Evolutionary conservation across 2,329 filamentous ascomycete species (phyloP).

Genomic region (Colletotrichum theobromicola): DNA sequence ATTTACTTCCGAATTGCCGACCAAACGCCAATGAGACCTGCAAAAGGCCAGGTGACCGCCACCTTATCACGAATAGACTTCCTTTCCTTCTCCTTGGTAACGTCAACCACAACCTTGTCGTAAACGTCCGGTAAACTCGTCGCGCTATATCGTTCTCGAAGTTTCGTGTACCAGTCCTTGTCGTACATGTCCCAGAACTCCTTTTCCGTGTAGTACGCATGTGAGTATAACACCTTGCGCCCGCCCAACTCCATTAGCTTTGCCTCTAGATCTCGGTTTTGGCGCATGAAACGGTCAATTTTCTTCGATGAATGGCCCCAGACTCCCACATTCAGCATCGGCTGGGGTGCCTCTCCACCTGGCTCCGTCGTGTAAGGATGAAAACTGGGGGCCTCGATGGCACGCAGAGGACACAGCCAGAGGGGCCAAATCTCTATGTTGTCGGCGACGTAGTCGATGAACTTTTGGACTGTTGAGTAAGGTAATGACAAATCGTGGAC

Average conservation of each 20-base stretch:
- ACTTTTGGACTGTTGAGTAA: constrained; percentile 44
- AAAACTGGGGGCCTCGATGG: constrained; percentile 37
- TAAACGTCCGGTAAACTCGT: constrained; percentile 66
- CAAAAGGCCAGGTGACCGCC: constrained; percentile 19
- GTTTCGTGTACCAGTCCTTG: constrained; percentile 59
- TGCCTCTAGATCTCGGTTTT: constrained; percentile 66
- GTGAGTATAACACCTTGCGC: constrained; percentile 74
- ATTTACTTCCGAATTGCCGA: constrained; percentile 17
- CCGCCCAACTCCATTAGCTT: constrained; percentile 64
- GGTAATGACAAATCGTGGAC: constrained; percentile 68
- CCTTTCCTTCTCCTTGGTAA: background rate
- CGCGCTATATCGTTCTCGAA: constrained; percentile 63
- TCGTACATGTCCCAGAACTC: constrained; percentile 75
- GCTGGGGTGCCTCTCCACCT: background rate
- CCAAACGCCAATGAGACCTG: constrained; percentile 19
- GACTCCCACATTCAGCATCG: constrained; percentile 63
- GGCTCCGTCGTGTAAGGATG: constrained; percentile 14
- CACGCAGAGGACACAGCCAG: constrained; percentile 61
- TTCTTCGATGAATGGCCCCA: constrained; percentile 58
- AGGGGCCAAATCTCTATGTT: constrained; percentile 56
- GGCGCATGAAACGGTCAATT: constrained; percentile 50
- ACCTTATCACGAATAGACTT: background rate
- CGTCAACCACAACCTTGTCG: constrained; percentile 65
- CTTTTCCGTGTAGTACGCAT: constrained; percentile 69
- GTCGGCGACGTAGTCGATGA: constrained; percentile 52